Percentiles rank a stretch among this genome's conserved stretches.
phyloP scores from a whole-genome alignment of 2,329 filamentous ascomycete genomes.

The Parasarocladium wereldwijsianum region DNA sequence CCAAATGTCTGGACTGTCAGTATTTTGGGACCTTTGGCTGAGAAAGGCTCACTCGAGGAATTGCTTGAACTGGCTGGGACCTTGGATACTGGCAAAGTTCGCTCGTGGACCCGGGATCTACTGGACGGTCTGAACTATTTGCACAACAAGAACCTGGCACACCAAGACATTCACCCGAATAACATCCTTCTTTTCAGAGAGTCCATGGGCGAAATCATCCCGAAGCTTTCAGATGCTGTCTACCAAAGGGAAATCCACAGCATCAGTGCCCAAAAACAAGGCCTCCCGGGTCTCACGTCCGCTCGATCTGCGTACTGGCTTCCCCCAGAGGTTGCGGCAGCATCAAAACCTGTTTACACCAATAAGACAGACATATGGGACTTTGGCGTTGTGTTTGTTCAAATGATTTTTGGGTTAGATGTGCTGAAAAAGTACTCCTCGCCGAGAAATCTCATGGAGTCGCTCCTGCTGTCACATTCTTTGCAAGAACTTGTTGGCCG shows the following conservation, averaged over 20 bases:
- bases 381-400: conserved; percentile 76
- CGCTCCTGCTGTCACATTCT: conserved; percentile 56
- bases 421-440: conserved; percentile 65
- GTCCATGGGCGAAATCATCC: conserved; percentile 50
- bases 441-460: conserved; percentile 58
- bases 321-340: conserved; percentile 58
- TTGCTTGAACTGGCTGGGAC: conserved; percentile 65
- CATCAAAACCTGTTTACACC: conserved; percentile 46
- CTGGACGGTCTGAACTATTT: conserved; percentile 79
- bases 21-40: conserved; percentile 61
- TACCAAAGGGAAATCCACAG: conserved; percentile 56
- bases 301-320: conserved; percentile 72
- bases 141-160: conserved; percentile 70
- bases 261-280: conserved; percentile 37
- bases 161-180: conserved; percentile 66
- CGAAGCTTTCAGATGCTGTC: conserved; percentile 61
- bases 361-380: conserved; percentile 91
- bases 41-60: conserved; percentile 71
- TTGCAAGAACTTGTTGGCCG: conserved; percentile 68
- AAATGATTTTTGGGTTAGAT: conserved; percentile 84
- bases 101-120: conserved; percentile 83
- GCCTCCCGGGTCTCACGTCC: conserved; percentile 37
- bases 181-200: conserved; percentile 69
- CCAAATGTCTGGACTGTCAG: conserved; percentile 52
- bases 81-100: conserved; percentile 59